Evolutionary conservation across 345 rosid genomes (phyloP).

Genomic region (Corchorus olitorius): DNA sequence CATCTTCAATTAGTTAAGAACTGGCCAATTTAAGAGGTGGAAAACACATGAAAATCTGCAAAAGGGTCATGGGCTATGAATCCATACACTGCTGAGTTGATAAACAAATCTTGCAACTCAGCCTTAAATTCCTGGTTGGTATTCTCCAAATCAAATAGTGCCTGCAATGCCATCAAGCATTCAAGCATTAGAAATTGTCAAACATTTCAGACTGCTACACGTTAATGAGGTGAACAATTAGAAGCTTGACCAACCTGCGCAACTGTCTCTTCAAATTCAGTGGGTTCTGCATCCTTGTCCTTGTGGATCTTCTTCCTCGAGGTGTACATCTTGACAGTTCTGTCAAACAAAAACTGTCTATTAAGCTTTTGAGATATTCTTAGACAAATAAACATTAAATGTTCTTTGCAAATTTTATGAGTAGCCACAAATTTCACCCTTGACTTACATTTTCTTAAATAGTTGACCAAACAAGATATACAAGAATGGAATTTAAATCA

Average conservation of each 20-base stretch:
- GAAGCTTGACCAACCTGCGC: constrained; percentile 55
- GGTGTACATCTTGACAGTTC: constrained; percentile 71
- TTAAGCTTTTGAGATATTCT: neutral
- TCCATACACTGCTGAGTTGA: constrained; percentile 50
- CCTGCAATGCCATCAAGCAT: constrained; percentile 45
- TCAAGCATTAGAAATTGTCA: neutral
- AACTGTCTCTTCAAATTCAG: constrained; percentile 83
- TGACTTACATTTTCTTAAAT: neutral
- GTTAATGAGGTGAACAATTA: neutral
- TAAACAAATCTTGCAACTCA: constrained; percentile 79
- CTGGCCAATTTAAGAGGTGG: no score
- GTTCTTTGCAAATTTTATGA: neutral
- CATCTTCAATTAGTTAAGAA: no score
- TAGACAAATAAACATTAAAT: neutral
- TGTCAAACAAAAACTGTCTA: constrained; percentile 10
- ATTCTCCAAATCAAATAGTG: constrained; percentile 82
- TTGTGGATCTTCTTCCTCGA: constrained; percentile 79
- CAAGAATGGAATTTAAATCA: no score
- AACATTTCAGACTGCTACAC: neutral
- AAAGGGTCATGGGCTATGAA: no score
- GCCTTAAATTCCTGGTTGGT: constrained; percentile 80
- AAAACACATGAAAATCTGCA: no score
- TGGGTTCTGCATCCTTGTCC: constrained; percentile 79
- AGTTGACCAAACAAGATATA: no score
- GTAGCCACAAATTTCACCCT: neutral